Percentiles rank a stretch among this genome's conserved stretches.
phyloP scores from a whole-genome alignment of 2,329 filamentous ascomycete species.

The Diplodia seriata region DNA sequence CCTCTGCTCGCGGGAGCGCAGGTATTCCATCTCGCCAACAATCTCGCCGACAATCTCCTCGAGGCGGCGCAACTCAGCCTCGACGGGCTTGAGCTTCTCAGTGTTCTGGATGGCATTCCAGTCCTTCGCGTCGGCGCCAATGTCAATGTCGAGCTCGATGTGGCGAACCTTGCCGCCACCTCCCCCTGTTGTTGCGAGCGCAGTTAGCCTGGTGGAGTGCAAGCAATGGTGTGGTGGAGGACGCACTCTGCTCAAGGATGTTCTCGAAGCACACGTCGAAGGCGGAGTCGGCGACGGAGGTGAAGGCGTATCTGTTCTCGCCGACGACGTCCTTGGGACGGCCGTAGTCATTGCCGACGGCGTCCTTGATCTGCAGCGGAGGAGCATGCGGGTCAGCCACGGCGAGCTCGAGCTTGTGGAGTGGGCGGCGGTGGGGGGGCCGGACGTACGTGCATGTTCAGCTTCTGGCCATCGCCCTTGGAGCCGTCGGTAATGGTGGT shows the following conservation, averaged over 20 bases:
- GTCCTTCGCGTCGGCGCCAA: conserved; percentile 95
- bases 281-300: conserved; percentile 85
- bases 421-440: neutral
- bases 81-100: conserved; percentile 97
- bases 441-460: conserved; percentile 87
- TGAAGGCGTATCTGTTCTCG: conserved; percentile 93
- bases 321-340: conserved; percentile 88
- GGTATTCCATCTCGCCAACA: conserved; percentile 94
- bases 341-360: conserved; percentile 94
- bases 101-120: conserved; percentile 95
- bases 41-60: conserved; percentile 91
- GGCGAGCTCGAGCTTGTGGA: conserved; percentile 8
- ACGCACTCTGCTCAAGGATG: conserved; percentile 72
- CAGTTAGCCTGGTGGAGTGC: conserved; percentile 13
- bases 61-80: conserved; percentile 90
- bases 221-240: neutral
- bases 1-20: conserved; percentile 88
- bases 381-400: conserved; percentile 14
- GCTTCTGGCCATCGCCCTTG: conserved; percentile 87
- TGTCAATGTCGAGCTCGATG: conserved; percentile 92
- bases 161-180: conserved; percentile 63
- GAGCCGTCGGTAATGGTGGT: conserved; percentile 86
- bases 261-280: conserved; percentile 99
- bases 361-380: conserved; percentile 80
- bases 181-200: conserved; percentile 39